Conservation (phyloP, 2,329 filamentous ascomycete species). For the Aschersonia sp. region DNA sequence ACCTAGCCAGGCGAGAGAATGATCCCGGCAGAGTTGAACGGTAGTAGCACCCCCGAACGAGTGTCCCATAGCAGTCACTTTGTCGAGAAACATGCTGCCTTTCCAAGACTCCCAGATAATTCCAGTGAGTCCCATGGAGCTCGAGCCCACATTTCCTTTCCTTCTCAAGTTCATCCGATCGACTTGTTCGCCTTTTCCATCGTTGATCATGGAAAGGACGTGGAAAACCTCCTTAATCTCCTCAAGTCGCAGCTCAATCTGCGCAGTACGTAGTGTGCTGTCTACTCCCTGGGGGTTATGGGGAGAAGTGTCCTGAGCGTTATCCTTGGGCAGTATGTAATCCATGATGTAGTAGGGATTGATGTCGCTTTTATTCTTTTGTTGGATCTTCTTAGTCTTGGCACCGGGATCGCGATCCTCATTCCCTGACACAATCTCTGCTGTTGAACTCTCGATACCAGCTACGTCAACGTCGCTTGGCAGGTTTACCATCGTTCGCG, state of each 20-base stretch:
- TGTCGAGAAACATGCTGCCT: conserved; percentile 35
- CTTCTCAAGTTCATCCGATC: conserved; percentile 36
- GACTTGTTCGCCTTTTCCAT: conserved; percentile 36
- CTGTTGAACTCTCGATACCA: conserved; percentile 14
- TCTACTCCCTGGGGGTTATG: conserved; percentile 46
- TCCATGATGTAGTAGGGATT: conserved; percentile 34
- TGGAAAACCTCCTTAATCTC: conserved; percentile 50
- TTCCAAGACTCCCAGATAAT: conserved; percentile 42
- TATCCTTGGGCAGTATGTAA: conserved; percentile 48
- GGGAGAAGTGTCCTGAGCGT: conserved; percentile 33
- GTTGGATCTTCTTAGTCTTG: conserved; percentile 16
- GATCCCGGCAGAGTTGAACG: conserved; percentile 41
- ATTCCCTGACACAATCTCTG: conserved; percentile 10
- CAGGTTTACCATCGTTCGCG: conserved; percentile 45
- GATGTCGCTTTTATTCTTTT: conserved; percentile 11
- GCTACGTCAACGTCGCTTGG: conserved; percentile 21
- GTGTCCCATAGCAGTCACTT: conserved; percentile 49
- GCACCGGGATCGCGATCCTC: conserved; percentile 8
- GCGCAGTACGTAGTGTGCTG: conserved; percentile 39
- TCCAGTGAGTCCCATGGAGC: conserved; percentile 41
- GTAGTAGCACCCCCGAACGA: conserved; percentile 53
- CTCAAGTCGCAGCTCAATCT: conserved; percentile 46
- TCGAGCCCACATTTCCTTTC: conserved; percentile 42
- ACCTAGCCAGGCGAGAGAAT: conserved; percentile 38
- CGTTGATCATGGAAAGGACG: conserved; percentile 38